Evolutionary conservation across 2,329 filamentous ascomycete genomes (phyloP).

Genomic region (Trichophyton simii): DNA sequence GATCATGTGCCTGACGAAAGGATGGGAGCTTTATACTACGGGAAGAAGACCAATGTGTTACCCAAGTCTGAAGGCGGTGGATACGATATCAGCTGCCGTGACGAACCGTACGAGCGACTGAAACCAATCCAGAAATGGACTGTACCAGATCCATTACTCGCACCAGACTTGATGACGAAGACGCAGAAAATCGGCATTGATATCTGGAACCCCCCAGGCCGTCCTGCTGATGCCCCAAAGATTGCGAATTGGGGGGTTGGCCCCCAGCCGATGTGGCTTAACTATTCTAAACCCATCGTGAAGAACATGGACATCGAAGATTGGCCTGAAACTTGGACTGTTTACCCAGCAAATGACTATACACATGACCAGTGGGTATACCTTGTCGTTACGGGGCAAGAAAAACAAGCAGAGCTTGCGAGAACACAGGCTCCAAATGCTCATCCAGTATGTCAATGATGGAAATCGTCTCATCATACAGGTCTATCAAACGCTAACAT

Average conservation of each 20-base stretch:
- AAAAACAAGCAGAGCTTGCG: background rate
- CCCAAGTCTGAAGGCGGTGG: constrained; percentile 15
- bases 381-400: constrained; percentile 9
- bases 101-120: constrained; percentile 15
- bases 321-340: constrained; percentile 10
- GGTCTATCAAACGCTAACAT: background rate
- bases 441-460: constrained; percentile 10
- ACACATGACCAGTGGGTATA: constrained; percentile 10
- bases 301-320: constrained; percentile 7
- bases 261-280: constrained; percentile 9
- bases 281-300: constrained; percentile 11
- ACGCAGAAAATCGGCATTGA: constrained; percentile 5
- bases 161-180: background rate
- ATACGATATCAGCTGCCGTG: constrained; percentile 17
- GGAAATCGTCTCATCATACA: background rate
- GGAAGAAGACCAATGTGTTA: constrained; percentile 7
- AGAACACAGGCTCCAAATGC: constrained; percentile 5
- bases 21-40: constrained; percentile 39
- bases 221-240: constrained; percentile 1
- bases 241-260: constrained; percentile 9
- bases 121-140: constrained; percentile 9
- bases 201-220: constrained; percentile 6
- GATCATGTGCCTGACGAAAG: constrained; percentile 35
- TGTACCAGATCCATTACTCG: constrained; percentile 8
- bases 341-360: constrained; percentile 8